phyloP scores from a whole-genome alignment of 257 asterid species.

The Scutellaria baicalensis region DNA sequence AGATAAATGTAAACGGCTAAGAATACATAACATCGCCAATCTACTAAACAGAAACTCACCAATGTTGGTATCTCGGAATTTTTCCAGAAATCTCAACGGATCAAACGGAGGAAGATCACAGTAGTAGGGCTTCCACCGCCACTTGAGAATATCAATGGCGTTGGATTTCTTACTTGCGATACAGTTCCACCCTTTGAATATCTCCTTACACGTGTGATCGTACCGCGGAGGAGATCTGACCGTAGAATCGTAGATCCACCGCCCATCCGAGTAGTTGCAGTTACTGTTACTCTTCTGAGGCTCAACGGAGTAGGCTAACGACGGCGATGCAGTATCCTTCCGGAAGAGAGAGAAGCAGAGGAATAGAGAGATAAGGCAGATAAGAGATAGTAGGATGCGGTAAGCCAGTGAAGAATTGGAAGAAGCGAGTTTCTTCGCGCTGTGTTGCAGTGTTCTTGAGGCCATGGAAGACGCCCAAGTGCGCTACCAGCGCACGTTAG shows the following conservation, averaged over 20 bases:
- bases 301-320: conserved; percentile 17
- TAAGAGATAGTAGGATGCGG: conserved; percentile 39
- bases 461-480: conserved; percentile 50
- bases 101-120: conserved; percentile 81
- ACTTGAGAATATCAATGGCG: conserved; percentile 64
- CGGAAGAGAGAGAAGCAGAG: conserved; percentile 57
- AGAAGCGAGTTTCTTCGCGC: conserved; percentile 32
- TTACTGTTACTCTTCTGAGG: background rate
- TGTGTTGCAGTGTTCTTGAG: conserved; percentile 27
- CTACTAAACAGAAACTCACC: conserved; percentile 36
- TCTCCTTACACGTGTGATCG: conserved; percentile 85
- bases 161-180: conserved; percentile 64
- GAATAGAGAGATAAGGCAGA: conserved; percentile 48
- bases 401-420: conserved; percentile 25
- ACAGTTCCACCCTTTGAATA: conserved; percentile 98
- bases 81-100: conserved; percentile 53
- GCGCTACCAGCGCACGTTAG: conserved; percentile 26
- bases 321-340: conserved; percentile 21
- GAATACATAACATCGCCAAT: background rate
- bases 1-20: background rate
- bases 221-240: conserved; percentile 60
- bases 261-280: conserved; percentile 69
- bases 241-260: conserved; percentile 65
- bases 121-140: conserved; percentile 86
- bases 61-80: conserved; percentile 59